phyloP scores from a whole-genome alignment of 495 filamentous ascomycete species.

The Xylaria nigripes region DNA sequence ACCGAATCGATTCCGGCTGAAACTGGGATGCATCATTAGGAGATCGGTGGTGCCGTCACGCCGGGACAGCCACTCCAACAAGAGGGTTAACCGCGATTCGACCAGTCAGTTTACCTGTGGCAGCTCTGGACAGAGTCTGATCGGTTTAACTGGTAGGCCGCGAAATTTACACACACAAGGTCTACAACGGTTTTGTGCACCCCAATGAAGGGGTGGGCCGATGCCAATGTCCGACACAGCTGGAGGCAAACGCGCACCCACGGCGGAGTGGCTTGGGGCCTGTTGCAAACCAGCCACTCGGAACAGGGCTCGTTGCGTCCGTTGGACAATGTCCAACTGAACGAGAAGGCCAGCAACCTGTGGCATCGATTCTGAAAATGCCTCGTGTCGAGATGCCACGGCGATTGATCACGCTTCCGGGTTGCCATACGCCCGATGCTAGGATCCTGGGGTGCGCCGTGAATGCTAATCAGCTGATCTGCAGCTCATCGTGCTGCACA shows the following conservation, averaged over 20 bases:
- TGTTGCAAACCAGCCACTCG: background rate
- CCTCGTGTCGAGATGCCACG: constrained; percentile 6
- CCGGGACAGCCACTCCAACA: constrained; percentile 8
- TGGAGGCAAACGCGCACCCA: background rate
- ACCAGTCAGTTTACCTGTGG: constrained; percentile 1
- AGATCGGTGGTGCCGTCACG: constrained; percentile 14
- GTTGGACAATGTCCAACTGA: constrained; percentile 5
- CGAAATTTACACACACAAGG: background rate
- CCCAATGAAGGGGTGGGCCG: constrained; percentile 1
- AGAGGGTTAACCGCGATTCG: background rate
- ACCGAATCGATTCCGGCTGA: constrained; percentile 1
- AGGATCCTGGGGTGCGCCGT: constrained; percentile 12
- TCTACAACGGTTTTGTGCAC: background rate
- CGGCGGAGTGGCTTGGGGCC: background rate
- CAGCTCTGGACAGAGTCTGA: background rate
- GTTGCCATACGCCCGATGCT: constrained; percentile 1
- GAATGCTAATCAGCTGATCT: constrained; percentile 11
- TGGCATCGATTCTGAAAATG: background rate
- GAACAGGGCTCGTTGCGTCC: background rate
- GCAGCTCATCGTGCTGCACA: constrained; percentile 13
- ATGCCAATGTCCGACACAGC: background rate
- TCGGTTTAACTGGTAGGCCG: constrained; percentile 1
- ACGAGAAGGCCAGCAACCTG: background rate
- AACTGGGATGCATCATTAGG: constrained; percentile 4
- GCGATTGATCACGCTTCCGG: constrained; percentile 8